Evolutionary conservation across 129 eudicot species (phyloP).

Genomic region (Chrysanthemum makinoi): DNA sequence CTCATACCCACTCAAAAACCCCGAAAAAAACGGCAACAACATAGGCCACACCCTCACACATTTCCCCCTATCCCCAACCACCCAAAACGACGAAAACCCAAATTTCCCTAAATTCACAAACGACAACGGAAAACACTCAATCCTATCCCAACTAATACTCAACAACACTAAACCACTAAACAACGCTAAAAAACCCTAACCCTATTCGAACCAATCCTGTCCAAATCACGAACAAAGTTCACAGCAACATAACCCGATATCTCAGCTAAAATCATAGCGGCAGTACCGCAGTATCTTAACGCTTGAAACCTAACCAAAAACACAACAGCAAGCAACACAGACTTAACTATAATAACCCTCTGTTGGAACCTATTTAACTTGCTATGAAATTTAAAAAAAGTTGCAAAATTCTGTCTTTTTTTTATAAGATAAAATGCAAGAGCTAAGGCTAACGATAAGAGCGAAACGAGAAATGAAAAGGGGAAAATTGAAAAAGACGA

Average conservation of each 20-base stretch:
- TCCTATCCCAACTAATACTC: conserved; percentile 89
- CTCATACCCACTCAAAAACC: conserved; percentile 85
- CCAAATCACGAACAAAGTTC: conserved; percentile 39
- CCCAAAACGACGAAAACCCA: conserved; percentile 33
- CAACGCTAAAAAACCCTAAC: conserved; percentile 75
- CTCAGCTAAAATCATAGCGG: conserved; percentile 92
- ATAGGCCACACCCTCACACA: conserved; percentile 87
- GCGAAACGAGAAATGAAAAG: conserved; percentile 72
- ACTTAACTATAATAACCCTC: conserved; percentile 44
- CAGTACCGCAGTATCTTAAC: conserved; percentile 81
- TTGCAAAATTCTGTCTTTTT: not conserved
- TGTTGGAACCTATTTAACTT: conserved; percentile 46
- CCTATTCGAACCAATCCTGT: conserved; percentile 41
- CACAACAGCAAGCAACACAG: conserved; percentile 58
- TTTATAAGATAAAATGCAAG: conserved; percentile 46
- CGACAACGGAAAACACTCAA: conserved; percentile 81
- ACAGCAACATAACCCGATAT: conserved; percentile 64
- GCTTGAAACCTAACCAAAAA: conserved; percentile 89
- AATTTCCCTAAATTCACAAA: conserved; percentile 43
- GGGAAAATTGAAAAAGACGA: conserved; percentile 78
- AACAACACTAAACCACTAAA: conserved; percentile 55
- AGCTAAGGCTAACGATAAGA: conserved; percentile 65
- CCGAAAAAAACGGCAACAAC: conserved; percentile 90
- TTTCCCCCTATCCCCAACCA: conserved; percentile 38
- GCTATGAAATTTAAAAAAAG: conserved; percentile 40